These are phyloP conservation scores for Podila minutissima DNA, from an alignment of 192 early-diverging fungal genomes.

Conservation along the genomic window DNA sequence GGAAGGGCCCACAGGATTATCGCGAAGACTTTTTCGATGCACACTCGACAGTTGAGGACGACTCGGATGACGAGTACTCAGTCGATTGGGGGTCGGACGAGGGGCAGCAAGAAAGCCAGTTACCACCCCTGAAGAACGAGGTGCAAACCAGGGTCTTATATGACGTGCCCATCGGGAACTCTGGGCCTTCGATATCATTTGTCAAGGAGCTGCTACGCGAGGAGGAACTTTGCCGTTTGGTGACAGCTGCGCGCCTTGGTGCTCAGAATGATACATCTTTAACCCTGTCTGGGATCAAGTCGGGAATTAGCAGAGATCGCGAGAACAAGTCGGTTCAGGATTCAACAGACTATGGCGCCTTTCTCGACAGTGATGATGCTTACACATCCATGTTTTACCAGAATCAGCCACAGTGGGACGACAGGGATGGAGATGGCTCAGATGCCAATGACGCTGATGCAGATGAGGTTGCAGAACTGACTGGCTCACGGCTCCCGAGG, in stretches of 20 bases:
- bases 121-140: not conserved
- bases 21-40: not conserved
- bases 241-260: constrained; percentile 4
- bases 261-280: not conserved
- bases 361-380: not conserved
- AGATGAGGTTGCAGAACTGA: constrained; percentile 1
- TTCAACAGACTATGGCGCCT: not conserved
- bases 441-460: constrained; percentile 27
- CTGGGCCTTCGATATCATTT: constrained; percentile 11
- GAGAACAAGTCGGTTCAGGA: not conserved
- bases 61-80: not conserved
- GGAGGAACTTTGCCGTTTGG: constrained; percentile 16
- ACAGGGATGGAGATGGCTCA: not conserved
- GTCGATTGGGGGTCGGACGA: not conserved
- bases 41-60: not conserved
- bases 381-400: not conserved
- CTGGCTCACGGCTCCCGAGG: not conserved
- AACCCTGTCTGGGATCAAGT: not conserved
- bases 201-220: constrained; percentile 28
- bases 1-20: not conserved
- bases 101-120: not conserved
- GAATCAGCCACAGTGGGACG: not conserved
- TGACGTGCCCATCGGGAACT: not conserved
- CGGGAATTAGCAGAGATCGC: too few species aligned
- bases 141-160: not conserved